Evolutionary conservation across 805 yeast genomes (phyloP).

Genomic region (Teunomyces gatunensis): DNA sequence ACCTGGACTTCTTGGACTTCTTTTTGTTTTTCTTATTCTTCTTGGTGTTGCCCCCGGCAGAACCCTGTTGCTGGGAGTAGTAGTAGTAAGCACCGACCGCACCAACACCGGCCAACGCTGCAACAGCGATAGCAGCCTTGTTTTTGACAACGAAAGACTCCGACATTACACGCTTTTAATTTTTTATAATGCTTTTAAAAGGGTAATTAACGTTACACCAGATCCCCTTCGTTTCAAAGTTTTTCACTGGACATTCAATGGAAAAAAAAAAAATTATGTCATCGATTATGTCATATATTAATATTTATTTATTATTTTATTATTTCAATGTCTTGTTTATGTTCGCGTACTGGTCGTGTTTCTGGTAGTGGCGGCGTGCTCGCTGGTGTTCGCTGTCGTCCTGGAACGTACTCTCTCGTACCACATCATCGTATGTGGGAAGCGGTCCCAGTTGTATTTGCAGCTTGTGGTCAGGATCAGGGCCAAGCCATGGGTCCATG

Average conservation of each 20-base stretch:
- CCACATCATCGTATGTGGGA: conserved; percentile 40
- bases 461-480: no score
- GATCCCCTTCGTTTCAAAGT: not conserved
- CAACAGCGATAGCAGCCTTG: conserved; percentile 61
- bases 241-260: conserved; percentile 3
- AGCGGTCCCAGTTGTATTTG: conserved; percentile 7
- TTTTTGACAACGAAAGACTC: conserved; percentile 47
- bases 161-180: not conserved
- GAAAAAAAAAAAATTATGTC: conserved; percentile 1
- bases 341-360: conserved; percentile 21
- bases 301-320: not conserved
- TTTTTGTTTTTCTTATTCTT: conserved; percentile 48
- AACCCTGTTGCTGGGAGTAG: conserved; percentile 27
- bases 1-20: conserved; percentile 29
- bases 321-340: not conserved
- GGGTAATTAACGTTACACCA: not conserved
- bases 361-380: conserved; percentile 34
- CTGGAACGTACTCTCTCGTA: conserved; percentile 28
- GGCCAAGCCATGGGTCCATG: no score
- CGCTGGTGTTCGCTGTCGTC: conserved; percentile 31
- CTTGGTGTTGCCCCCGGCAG: conserved; percentile 14
- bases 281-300: conserved; percentile 1
- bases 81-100: conserved; percentile 62
- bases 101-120: conserved; percentile 62
- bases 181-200: not conserved